These are phyloP conservation scores for Diutina neorugosa DNA, from an alignment of 1,139 yeast genomes.

Conservation along the genomic window DNA sequence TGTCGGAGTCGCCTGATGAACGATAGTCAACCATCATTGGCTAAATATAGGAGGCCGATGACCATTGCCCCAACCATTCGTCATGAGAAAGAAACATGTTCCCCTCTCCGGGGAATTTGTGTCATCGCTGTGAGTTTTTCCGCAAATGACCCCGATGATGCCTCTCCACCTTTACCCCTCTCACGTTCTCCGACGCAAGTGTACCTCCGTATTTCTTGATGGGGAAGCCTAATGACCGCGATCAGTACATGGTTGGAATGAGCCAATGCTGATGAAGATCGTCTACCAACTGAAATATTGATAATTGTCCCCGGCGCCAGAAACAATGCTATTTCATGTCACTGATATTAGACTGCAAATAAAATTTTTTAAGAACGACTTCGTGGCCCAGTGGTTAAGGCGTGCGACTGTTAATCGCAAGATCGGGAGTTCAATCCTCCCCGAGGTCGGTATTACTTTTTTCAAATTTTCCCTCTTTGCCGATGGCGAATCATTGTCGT, in stretches of 20 bases:
- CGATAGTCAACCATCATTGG: not conserved
- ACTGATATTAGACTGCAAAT: not conserved
- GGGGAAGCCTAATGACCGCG: no score
- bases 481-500: no score
- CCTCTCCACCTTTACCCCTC: not conserved
- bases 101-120: not conserved
- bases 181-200: not conserved
- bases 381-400: slow-evolving; percentile 4
- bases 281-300: no score
- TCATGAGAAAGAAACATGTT: not conserved
- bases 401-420: slow-evolving; percentile 4
- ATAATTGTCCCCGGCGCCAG: no score
- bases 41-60: not conserved
- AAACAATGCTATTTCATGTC: no score
- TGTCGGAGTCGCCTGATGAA: not conserved
- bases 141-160: not conserved
- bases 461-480: no score
- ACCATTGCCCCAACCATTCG: not conserved
- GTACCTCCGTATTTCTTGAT: not conserved
- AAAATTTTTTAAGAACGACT: not conserved
- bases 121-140: not conserved
- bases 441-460: not conserved
- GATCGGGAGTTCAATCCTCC: slow-evolving; percentile 3
- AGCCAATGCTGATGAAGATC: no score
- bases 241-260: no score